Base-by-base conservation (phyloP, 768 basidiomycete genomes). In the Trametes cubensis region DNA sequence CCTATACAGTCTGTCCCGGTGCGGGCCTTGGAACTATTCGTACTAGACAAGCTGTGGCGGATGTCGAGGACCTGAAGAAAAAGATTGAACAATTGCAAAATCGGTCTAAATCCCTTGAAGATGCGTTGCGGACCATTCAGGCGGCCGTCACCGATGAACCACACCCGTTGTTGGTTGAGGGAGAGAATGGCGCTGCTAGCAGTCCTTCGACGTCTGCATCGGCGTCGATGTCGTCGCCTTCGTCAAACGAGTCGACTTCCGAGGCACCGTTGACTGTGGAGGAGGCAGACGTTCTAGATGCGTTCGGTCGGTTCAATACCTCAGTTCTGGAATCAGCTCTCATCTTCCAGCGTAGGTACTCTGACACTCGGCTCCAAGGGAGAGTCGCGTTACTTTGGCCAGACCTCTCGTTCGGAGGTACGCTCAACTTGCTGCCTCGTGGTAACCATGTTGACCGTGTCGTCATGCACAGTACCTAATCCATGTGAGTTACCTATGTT, bases 61-160 rank as follows among this genome's bases (percentile, higher is more conserved):
- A 86, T 66, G 90, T 87, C 0, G 84, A 85, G 65, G 87, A 91
- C 60, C 78, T 91, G 8, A 87, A 91, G 71, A 82, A 83, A 52
- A 81, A 82, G 64, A 85, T 89, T 6, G 87, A 86, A 41, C 68
- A 72, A 0, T 76, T 88, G 47, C 74, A 78, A 46, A 69, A 75
- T 6, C 83, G 87, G n/a, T 83, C 86, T 57, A 82, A 81, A 30
- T 80, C 83, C 45, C 81, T 90, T 0, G 89, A 91, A 71, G 78
- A 77, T 18, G 87, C 82, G 0, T 79, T 90, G 38, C 76, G 77
- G 20, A 72, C 64, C 17, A 69, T 85, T 41, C 86, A 86, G 62
- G 73, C 79, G 14, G 72, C 77, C 6, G 74, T 81, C 11, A 80
- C 83, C 0, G 78, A 79, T 60, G 73, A 80, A 10, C 77, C 80